Conservation (phyloP, 1,139 yeast species). For the Yamadazyma pseudoaaseri region DNA sequence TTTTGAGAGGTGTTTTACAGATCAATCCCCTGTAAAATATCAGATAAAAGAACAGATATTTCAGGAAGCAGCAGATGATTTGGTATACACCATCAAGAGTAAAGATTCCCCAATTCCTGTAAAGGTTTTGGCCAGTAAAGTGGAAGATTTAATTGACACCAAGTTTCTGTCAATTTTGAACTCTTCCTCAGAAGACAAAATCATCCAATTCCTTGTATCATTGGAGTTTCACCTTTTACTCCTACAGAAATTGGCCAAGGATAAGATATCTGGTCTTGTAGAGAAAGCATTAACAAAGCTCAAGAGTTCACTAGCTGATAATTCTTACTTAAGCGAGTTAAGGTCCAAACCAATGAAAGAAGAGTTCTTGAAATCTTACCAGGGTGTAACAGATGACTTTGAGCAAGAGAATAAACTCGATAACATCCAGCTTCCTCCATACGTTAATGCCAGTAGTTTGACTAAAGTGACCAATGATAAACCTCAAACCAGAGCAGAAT, state of each 20-base stretch:
- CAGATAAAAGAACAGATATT: slow-evolving; percentile 10
- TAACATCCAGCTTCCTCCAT: slow-evolving; percentile 38
- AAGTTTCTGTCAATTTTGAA: slow-evolving; percentile 23
- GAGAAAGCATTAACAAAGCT: slow-evolving; percentile 3
- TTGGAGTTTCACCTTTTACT: slow-evolving; percentile 31
- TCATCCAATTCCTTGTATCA: slow-evolving; percentile 25
- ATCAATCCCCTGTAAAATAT: slow-evolving; percentile 15
- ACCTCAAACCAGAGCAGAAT: slow-evolving; percentile 10
- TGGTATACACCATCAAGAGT: slow-evolving; percentile 2
- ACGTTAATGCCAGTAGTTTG: slow-evolving; percentile 33
- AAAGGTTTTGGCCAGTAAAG: slow-evolving; percentile 18
- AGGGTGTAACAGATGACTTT: slow-evolving; percentile 10
- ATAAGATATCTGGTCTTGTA: slow-evolving; percentile 1
- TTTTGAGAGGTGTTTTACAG: slow-evolving; percentile 11
- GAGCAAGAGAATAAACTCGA: slow-evolving; percentile 29
- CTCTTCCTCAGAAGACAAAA: slow-evolving; percentile 35
- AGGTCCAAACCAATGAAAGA: slow-evolving; percentile 2
- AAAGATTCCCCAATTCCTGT: slow-evolving; percentile 3
- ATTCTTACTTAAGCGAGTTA: slow-evolving; percentile 1
- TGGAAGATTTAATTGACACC: slow-evolving; percentile 24
- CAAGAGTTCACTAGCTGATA: slow-evolving; percentile 7
- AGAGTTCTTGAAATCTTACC: slow-evolving; percentile 10
- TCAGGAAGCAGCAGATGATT: slow-evolving; percentile 6
- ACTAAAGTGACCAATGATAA: slow-evolving; percentile 11
- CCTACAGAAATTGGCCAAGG: slow-evolving; percentile 12